Evolutionary conservation across 129 eudicot species (phyloP), one percentile per base, ranked within the genome.

Genomic region (Chrysanthemum lavandulifolium): DNA sequence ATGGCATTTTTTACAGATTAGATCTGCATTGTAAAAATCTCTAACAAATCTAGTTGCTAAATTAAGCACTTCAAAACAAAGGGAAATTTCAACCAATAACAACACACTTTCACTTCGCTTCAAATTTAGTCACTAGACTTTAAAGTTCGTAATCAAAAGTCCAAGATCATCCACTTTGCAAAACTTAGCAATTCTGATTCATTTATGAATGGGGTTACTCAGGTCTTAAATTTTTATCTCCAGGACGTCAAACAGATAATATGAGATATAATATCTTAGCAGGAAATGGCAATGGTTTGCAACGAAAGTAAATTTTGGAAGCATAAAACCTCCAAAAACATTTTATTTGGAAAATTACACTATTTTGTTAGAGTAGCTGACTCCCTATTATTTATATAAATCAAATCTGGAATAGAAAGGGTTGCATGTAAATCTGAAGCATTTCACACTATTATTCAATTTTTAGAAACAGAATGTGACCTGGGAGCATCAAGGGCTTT

Each of bases 1-100:
- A 33, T 43, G 76, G 60, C 69, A 69, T 33, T 10, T 67, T 31
- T 40, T 5, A 19, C 47, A 31, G 66, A 47, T 63, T 63, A 45
- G 51, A 78, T 43, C 18, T 43, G 57, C 62, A 76, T 6, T 54
- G 4, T 12, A 53, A 56, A 50, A 33, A 21, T 16, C 15, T 14
- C 23, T 50, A 52, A 25, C 16, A 18, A 40, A 63, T 33, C 68
- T 63, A 63, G 40, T 63, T 14, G 49, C 19, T 33, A 63, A 11
- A 23, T 63, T 63, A 13, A 63, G 50, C 49, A 33, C 36, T 33
- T 8, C 9, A 1, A 61, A 62, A n/a, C 21, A 14, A 62, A 62
- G 10, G 13, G 5, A 59, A 59, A 21, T 16, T 15, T 13, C 29
- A 56, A 56, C 19, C 19, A 23, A 56, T 18, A 16, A 15, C 1